Conservation (phyloP, 106 monocot genomes). For the Acorus gramineus region DNA sequence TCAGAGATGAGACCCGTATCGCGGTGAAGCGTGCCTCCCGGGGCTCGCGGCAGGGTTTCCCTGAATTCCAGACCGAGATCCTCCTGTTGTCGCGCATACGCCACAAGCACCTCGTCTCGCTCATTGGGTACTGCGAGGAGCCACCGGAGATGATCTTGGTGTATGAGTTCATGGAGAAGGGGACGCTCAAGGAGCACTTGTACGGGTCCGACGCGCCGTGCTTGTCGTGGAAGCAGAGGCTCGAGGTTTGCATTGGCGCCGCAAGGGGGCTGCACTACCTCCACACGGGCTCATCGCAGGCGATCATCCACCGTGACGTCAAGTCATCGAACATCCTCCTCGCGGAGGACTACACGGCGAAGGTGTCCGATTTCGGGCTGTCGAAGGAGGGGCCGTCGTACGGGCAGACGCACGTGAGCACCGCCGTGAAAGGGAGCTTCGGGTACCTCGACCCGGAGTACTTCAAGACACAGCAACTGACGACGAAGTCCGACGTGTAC, state of each 20-base stretch:
- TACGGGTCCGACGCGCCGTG: constrained; percentile 33
- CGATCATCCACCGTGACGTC: background rate
- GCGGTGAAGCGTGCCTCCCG: too few relatives aligned
- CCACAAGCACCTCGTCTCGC: too few relatives aligned
- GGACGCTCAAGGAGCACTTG: constrained; percentile 3
- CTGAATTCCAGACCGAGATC: too few relatives aligned
- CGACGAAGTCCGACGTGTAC: constrained; percentile 82
- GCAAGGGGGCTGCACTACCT: constrained; percentile 15
- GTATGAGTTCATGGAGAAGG: too few relatives aligned
- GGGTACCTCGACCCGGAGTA: constrained; percentile 92
- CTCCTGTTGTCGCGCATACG: too few relatives aligned
- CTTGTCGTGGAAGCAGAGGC: constrained; percentile 24
- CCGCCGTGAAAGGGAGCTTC: constrained; percentile 72
- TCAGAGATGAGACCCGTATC: too few relatives aligned
- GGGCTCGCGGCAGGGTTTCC: too few relatives aligned
- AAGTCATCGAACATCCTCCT: too few relatives aligned
- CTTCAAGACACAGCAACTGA: constrained; percentile 72
- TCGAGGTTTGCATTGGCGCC: too few relatives aligned
- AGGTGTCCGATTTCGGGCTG: constrained; percentile 72
- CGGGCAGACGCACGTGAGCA: constrained; percentile 75
- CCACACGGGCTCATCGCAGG: constrained; percentile 28
- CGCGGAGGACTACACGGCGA: constrained; percentile 24
- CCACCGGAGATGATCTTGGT: too few relatives aligned
- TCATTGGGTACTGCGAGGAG: too few relatives aligned
- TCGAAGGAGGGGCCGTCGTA: constrained; percentile 48